phyloP scores from a whole-genome alignment of 148 eudicot genomes.

The Spergularia bocconei region DNA sequence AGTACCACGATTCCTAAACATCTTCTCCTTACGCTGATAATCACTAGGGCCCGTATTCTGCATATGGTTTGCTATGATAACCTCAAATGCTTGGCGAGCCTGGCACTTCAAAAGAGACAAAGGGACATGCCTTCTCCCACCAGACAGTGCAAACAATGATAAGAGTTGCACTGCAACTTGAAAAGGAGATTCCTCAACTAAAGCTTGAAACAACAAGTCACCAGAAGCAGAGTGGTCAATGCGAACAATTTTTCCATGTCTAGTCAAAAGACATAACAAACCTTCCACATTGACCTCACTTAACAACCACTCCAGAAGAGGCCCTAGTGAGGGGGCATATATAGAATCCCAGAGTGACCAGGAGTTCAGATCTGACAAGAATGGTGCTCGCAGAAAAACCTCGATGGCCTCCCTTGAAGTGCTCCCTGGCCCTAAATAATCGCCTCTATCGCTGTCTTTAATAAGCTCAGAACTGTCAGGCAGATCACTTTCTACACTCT shows the following conservation, averaged over 20 bases:
- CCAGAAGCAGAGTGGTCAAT: slow-evolving; percentile 66
- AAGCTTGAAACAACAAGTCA: slow-evolving; percentile 68
- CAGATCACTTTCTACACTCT: slow-evolving; percentile 26
- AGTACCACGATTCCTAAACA: slow-evolving; percentile 20
- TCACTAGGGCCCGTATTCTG: slow-evolving; percentile 24
- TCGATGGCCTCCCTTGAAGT: slow-evolving; percentile 68
- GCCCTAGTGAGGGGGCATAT: slow-evolving; percentile 84
- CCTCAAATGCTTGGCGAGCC: slow-evolving; percentile 72
- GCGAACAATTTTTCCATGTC: slow-evolving; percentile 63
- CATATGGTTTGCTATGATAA: slow-evolving; percentile 39
- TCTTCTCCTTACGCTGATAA: slow-evolving; percentile 18
- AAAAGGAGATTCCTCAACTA: slow-evolving; percentile 68
- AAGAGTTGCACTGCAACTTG: slow-evolving; percentile 66
- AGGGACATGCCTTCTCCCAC: slow-evolving; percentile 68
- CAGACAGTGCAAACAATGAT: slow-evolving; percentile 66
- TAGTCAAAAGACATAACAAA: slow-evolving; percentile 65
- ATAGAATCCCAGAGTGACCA: slow-evolving; percentile 86
- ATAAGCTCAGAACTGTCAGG: slow-evolving; percentile 19
- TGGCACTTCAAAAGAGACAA: slow-evolving; percentile 69
- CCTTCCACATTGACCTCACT: slow-evolving; percentile 59
- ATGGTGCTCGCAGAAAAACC: slow-evolving; percentile 67
- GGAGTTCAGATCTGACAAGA: slow-evolving; percentile 60
- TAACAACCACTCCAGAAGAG: slow-evolving; percentile 72
- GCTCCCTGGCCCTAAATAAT: slow-evolving; percentile 28
- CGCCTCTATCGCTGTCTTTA: slow-evolving; percentile 24